Percentiles rank a stretch among this genome's conserved stretches.
These are phyloP conservation scores for Colletotrichum echinochloae DNA, from an alignment of 2,329 filamentous ascomycete species.

Conservation along the genomic window DNA sequence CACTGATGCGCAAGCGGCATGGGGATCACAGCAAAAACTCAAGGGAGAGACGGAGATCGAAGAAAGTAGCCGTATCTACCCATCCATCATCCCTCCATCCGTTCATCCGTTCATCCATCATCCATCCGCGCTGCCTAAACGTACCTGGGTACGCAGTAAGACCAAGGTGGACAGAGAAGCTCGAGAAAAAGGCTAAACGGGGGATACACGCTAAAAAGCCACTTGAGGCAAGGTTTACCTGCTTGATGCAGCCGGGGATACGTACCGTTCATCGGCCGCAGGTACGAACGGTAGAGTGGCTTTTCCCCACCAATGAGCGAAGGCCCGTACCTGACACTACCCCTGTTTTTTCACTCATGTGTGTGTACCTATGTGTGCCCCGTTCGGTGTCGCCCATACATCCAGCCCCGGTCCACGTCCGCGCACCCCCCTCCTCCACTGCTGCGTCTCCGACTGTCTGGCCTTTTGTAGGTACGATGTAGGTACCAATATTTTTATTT, in stretches of 20 bases:
- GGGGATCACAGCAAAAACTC: background rate
- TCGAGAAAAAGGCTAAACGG: conserved; percentile 32
- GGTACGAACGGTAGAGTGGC: conserved; percentile 36
- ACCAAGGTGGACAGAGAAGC: conserved; percentile 8
- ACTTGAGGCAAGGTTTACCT: conserved; percentile 6
- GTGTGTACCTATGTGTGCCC: background rate
- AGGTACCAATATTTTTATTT: background rate
- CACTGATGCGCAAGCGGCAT: background rate
- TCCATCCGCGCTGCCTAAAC: background rate
- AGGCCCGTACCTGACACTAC: conserved; percentile 29
- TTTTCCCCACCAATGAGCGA: conserved; percentile 23
- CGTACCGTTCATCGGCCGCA: conserved; percentile 34
- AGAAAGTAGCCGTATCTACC: background rate
- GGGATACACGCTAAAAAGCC: conserved; percentile 23
- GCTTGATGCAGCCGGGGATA: background rate
- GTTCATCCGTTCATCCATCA: background rate
- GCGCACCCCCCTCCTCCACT: background rate
- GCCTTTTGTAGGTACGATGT: too few relatives aligned
- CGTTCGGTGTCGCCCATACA: background rate
- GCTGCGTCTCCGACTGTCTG: background rate
- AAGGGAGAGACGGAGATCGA: background rate
- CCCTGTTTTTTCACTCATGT: background rate
- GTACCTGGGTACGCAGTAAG: background rate
- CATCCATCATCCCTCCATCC: background rate
- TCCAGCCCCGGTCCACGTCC: conserved; percentile 22